Conservation (phyloP, 2,329 filamentous ascomycete genomes). For the Alternaria solani region DNA sequence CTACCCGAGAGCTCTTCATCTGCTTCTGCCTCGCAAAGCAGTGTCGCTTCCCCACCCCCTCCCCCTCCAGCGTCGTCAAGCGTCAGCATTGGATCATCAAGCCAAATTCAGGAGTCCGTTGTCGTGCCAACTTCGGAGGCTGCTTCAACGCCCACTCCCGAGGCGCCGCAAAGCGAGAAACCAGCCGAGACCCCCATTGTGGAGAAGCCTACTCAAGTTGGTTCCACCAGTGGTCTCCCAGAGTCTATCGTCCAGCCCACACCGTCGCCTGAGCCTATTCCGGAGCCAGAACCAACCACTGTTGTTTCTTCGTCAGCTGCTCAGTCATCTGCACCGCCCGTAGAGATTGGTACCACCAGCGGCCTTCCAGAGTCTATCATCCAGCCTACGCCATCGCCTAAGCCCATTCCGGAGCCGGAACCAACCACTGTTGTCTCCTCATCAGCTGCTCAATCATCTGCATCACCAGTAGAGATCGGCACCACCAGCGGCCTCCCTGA, state of each 20-base stretch:
- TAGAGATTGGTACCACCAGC: constrained; percentile 21
- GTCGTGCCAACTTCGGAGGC: not conserved
- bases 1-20: constrained; percentile 20
- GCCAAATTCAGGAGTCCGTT: not conserved
- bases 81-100: not conserved
- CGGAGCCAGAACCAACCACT: constrained; percentile 9
- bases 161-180: not conserved
- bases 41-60: constrained; percentile 5
- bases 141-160: constrained; percentile 14
- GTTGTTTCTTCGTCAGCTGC: constrained; percentile 6
- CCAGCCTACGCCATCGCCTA: constrained; percentile 19
- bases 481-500: constrained; percentile 16
- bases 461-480: not conserved
- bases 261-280: constrained; percentile 7
- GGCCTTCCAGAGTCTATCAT: constrained; percentile 22
- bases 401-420: constrained; percentile 8
- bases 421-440: constrained; percentile 9
- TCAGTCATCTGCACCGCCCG: not conserved
- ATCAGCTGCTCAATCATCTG: constrained; percentile 2
- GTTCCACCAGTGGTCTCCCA: constrained; percentile 27
- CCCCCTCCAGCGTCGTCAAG: constrained; percentile 3
- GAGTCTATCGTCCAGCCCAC: constrained; percentile 22
- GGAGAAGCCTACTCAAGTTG: constrained; percentile 4
- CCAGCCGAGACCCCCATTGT: constrained; percentile 6
- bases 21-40: constrained; percentile 2